Conservation (phyloP, 139 green algal species). For the Chlorella sp. region DNA sequence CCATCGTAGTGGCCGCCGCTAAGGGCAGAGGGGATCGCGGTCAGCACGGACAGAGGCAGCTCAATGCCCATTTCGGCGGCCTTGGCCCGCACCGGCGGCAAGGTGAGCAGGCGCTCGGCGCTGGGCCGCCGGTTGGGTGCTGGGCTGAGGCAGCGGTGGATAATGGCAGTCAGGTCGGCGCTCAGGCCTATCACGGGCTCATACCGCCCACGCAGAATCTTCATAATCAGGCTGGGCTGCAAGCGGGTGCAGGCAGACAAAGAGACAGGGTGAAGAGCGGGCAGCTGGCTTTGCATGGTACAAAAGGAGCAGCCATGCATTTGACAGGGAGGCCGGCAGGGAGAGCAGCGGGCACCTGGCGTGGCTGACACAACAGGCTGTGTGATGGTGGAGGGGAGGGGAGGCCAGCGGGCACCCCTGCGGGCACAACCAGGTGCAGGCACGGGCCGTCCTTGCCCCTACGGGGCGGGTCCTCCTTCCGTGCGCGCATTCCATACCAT, state of each 20-base stretch:
- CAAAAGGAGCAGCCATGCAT: too few species aligned
- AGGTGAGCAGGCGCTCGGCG: slow-evolving; percentile 19
- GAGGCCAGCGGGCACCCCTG: too few species aligned
- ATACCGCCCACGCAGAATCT: slow-evolving; percentile 15
- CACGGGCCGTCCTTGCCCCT: too few species aligned
- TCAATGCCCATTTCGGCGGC: slow-evolving; percentile 14
- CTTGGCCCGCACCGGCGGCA: slow-evolving; percentile 16
- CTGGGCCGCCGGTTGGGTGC: not conserved
- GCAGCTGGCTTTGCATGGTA: too few species aligned
- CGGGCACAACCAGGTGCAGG: not conserved
- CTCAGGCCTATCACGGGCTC: not conserved
- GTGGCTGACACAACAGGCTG: too few species aligned
- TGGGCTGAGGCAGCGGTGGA: slow-evolving; percentile 15
- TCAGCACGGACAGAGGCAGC: not conserved
- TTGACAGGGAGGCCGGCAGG: too few species aligned
- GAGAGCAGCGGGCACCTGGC: too few species aligned
- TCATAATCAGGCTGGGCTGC: slow-evolving; percentile 29
- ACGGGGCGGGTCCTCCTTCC: too few species aligned
- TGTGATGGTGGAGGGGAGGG: not conserved
- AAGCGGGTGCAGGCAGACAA: not conserved
- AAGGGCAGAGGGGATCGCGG: not conserved
- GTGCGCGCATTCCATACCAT: not conserved
- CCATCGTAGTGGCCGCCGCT: not conserved
- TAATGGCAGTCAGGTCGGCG: slow-evolving; percentile 23
- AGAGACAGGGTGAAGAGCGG: too few species aligned